Conservation (phyloP, 2,329 filamentous ascomycete species). For the Fusarium sp. region DNA sequence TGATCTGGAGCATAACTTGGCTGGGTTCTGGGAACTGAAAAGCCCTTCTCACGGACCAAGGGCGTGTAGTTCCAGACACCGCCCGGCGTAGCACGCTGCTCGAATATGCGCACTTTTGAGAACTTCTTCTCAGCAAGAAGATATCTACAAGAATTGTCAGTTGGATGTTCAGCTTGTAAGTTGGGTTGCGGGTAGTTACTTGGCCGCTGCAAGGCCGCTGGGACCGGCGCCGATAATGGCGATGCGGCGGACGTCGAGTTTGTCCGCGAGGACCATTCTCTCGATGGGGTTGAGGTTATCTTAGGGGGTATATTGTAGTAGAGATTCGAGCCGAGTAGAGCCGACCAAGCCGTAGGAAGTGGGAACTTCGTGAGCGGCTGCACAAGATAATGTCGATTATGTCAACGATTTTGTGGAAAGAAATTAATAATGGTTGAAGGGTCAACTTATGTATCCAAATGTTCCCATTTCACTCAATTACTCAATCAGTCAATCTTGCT, state of each 20-base stretch:
- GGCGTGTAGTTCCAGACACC: slow-evolving; percentile 79
- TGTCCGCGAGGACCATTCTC: slow-evolving; percentile 41
- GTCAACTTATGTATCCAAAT: background rate
- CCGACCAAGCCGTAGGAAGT: background rate
- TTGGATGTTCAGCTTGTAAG: background rate
- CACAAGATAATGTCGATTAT: background rate
- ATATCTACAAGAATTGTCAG: slow-evolving; percentile 64
- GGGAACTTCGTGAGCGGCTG: background rate
- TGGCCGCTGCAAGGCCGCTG: slow-evolving; percentile 72
- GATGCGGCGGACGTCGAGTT: slow-evolving; percentile 61
- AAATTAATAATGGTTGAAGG: background rate
- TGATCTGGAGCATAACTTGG: slow-evolving; percentile 58
- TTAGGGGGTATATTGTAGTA: background rate
- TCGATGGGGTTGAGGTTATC: background rate
- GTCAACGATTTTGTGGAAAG: background rate
- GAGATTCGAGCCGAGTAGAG: background rate
- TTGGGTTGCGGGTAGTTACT: slow-evolving; percentile 43
- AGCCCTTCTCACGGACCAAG: slow-evolving; percentile 44
- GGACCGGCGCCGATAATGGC: slow-evolving; percentile 82
- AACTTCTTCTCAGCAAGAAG: slow-evolving; percentile 74
- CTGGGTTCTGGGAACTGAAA: slow-evolving; percentile 49
- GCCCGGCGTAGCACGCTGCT: slow-evolving; percentile 74
- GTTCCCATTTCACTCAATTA: background rate
- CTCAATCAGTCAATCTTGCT: slow-evolving; percentile 8
- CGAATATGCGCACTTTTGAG: slow-evolving; percentile 74